Evolutionary conservation across 495 filamentous ascomycete species (phyloP), one percentile per base, ranked within the genome.

Genomic region (Tuber magnatum): DNA sequence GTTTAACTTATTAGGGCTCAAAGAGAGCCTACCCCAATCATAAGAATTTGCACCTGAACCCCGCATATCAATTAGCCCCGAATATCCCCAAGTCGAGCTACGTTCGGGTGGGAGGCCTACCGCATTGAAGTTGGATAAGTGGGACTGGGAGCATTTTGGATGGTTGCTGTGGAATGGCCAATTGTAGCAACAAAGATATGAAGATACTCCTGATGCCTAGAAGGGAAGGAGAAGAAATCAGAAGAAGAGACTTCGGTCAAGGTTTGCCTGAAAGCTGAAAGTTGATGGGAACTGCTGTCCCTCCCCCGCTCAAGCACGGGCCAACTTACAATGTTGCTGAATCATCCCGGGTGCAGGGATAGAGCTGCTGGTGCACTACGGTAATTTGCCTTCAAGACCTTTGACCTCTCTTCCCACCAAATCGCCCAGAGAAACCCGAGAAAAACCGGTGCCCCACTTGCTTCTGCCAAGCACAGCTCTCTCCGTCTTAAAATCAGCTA

Each of bases 81-180:
- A 43, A 69, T 24, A 32, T 68, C 65, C 8, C 20, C 51, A 65
- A 46, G 39, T 46, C 24, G 69, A 76, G 41, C 72, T 39, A 71
- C 44, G n/a, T n/a, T n/a, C n/a, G 42, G 40, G 32, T 43, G 48
- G 16, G 24, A n/a, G 35, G 82, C 86, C 81, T 86, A 92, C 94
- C 94, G 86, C 95, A 97, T 85, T 97, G 93, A 80, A 99, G 89
- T 71, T 93, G 90, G 83, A 97, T 89, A 69, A 99, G 86, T 81
- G 95, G 95, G 69, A 97, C 85, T 85, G 92, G 90, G 88, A 94
- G 92, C 75, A 84, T 90, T 82, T 76, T 81, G 73, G 72, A 65
- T 16, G 51, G 16, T 61, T 46, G 0, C n/a, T 72, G 16, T 42
- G 51, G 39, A 42, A 46, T 69, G 32, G 4, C 28, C 4, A 65